Base-by-base conservation (phyloP, 306 rosid species). In the Quercus glauca region DNA sequence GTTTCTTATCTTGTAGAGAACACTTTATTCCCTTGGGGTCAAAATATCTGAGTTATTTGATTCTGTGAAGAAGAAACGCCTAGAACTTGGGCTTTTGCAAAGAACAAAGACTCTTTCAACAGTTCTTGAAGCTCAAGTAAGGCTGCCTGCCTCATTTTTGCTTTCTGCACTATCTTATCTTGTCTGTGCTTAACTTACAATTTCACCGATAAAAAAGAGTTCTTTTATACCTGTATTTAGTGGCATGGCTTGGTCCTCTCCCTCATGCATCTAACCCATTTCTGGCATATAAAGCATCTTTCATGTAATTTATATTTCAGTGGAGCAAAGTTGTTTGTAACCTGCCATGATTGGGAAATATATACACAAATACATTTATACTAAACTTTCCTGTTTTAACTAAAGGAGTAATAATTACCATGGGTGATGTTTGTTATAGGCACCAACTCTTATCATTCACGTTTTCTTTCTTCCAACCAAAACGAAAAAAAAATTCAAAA, bases 111-210 rank as follows among this genome's bases (percentile, higher is more conserved):
- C 87, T 70, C 78, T 91, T 53, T 86, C 88, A 28, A 71, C 87
- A 71, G 87, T 91, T 84, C 92, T 93, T 76, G 94, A 91, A 37
- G 83, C 90, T 78, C 98, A 93, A 79, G 98, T 90, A 90, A 82
- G 90, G 77, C 85, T 61, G 20, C 74, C 45, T 18, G 33, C 35
- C 26, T 73, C 67, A 68, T 69, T 71, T 49, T 20, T 81, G 45
- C 25, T 53, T 18, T 73, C 75, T 23, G 37, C 25, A 60, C 9
- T 69, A 69, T 57, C 17, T 12, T 49, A 60, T 75, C 64, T 59
- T 55, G 55, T 25, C 15, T 65, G 74, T 20, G 45, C 79, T 79
- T 33, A 4, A 37, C 31, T 19, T 55, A 43, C 58, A 60, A 25
- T 6, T 55, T 69, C 21, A 2, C 20, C 9, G 21, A 55, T 35